These are phyloP conservation scores for Salinomyces thailandicus DNA, from an alignment of 2,329 filamentous ascomycete genomes.

Conservation along the genomic window DNA sequence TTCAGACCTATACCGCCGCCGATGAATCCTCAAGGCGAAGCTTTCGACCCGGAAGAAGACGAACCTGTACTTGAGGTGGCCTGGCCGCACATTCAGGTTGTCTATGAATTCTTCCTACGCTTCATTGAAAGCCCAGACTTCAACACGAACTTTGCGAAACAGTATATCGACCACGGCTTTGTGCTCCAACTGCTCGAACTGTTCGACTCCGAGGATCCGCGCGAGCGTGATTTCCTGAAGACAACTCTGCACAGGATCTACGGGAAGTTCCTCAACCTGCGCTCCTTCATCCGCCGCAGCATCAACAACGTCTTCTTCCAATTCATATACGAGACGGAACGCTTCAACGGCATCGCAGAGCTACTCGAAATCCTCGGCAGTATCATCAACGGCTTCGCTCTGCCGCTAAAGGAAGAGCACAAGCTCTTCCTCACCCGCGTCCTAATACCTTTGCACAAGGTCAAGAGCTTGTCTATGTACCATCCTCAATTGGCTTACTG, in stretches of 20 bases:
- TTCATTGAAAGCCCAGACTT: constrained; percentile 99
- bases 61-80: constrained; percentile 96
- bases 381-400: constrained; percentile 96
- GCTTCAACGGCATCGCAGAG: constrained; percentile 97
- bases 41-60: constrained; percentile 96
- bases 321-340: constrained; percentile 96
- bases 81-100: constrained; percentile 98
- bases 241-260: constrained; percentile 97
- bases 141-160: constrained; percentile 98
- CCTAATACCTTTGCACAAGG: constrained; percentile 88
- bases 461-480: constrained; percentile 99
- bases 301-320: constrained; percentile 99
- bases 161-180: constrained; percentile 96
- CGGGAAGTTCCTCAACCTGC: constrained; percentile 94
- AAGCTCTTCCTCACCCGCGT: constrained; percentile 95
- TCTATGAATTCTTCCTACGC: constrained; percentile 97
- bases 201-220: constrained; percentile 94
- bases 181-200: constrained; percentile 91
- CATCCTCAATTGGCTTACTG: constrained; percentile 97
- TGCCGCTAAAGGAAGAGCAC: constrained; percentile 96
- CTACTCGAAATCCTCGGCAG: constrained; percentile 92
- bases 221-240: constrained; percentile 95
- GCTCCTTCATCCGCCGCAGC: constrained; percentile 91
- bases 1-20: constrained; percentile 95
- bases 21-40: constrained; percentile 94